Base-by-base conservation (phyloP, 495 filamentous ascomycete species). In the Aspergillus carlsbadensis region DNA sequence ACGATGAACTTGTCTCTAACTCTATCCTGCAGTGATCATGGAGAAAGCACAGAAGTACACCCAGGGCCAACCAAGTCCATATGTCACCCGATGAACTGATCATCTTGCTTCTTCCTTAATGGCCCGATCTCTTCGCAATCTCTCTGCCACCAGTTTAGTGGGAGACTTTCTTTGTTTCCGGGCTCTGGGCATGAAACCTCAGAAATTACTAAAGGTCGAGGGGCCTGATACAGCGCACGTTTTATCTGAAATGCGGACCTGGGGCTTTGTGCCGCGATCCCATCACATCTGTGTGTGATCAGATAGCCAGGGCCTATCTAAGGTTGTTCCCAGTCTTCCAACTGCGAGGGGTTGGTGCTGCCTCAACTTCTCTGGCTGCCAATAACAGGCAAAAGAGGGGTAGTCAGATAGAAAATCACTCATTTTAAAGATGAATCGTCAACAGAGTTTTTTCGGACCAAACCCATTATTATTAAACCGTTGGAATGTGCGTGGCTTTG, bases 221-320 rank as follows among this genome's bases (percentile, higher is more conserved):
- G 22, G 10, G 43, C 37, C 53, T 56, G 53, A 56, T 56, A 56
- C 53, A 49, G 20, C 43, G 39, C 34, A 39, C 35, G 42, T 56
- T 47, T 56, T 40, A 55, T 35, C 20, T 54, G 8, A 40, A 40
- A 21, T 33, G 20, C 36, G 31, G 31, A 21, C 17, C 17, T 48
- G 21, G 42, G 41, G 44, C 35, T 49, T 31, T 15, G 39, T 48
- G 45, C 26, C 26, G 26, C 26, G 26, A 29, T 26, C 21, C 42
- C 42, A 45, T 45, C 22, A 45, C 42, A 45, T 45, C 42, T 11
- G 26, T 29, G 26, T 8, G 26, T 29, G 26, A 29, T 29, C 26
- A 29, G 26, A 29, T 29, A 29, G 26, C 26, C 26, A 29, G 26
- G 26, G 8, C 26, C n/a, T n/a, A n/a, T 29, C 26, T 8, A 29